Conservation (phyloP, 768 basidiomycete species). For the Boletus pseudopeckii region DNA sequence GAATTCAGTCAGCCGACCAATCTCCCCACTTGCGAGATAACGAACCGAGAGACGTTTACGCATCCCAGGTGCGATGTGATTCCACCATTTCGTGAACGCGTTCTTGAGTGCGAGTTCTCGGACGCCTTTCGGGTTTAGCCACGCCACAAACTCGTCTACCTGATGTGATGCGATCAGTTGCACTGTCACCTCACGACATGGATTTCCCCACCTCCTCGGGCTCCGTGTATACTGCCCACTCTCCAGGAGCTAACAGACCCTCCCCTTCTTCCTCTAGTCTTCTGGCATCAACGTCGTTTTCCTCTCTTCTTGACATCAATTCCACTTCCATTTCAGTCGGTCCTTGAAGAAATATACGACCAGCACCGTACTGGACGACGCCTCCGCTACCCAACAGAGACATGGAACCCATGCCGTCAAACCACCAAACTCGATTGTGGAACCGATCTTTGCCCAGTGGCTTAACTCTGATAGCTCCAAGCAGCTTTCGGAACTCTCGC, state of each 20-base stretch:
- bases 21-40: constrained; percentile 10
- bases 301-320: constrained; percentile 56
- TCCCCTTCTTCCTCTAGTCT: constrained; percentile 80
- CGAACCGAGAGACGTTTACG: constrained; percentile 72
- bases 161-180: constrained; percentile 31
- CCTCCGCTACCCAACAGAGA: constrained; percentile 77
- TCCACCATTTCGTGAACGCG: constrained; percentile 77
- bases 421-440: constrained; percentile 97
- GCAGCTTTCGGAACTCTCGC: constrained; percentile 87
- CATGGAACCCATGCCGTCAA: constrained; percentile 90
- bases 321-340: constrained; percentile 80
- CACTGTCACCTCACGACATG: neutral
- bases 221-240: constrained; percentile 91
- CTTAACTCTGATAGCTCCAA: constrained; percentile 81
- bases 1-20: constrained; percentile 8
- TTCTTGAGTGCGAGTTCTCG: constrained; percentile 82
- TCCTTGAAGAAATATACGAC: constrained; percentile 90
- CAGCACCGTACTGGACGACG: constrained; percentile 80
- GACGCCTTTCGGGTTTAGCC: constrained; percentile 90
- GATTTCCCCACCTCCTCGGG: constrained; percentile 67
- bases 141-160: constrained; percentile 80
- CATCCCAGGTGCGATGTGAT: constrained; percentile 76
- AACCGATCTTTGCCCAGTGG: constrained; percentile 92
- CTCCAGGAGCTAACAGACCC: constrained; percentile 64
- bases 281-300: constrained; percentile 51